These are phyloP conservation scores for Debaryomyces castellii DNA, from an alignment of 805 yeast species.

Conservation along the genomic window DNA sequence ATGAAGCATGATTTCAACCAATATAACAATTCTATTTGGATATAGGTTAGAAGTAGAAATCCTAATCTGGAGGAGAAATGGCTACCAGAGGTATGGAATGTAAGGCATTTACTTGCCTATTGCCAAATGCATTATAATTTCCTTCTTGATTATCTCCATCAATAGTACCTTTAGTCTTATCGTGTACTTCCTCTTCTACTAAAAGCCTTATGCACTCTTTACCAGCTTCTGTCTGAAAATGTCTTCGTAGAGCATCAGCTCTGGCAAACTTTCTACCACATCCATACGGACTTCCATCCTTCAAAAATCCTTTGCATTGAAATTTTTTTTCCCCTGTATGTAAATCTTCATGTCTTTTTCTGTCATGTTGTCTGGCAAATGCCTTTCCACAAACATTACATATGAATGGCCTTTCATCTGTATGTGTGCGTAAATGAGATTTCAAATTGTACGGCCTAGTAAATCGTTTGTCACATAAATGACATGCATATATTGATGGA, in stretches of 20 bases:
- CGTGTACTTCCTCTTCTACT: constrained; percentile 41
- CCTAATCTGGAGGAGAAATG: constrained; percentile 37
- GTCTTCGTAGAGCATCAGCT: constrained; percentile 46
- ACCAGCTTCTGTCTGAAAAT: constrained; percentile 48
- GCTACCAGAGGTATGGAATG: constrained; percentile 30
- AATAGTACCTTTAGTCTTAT: constrained; percentile 11
- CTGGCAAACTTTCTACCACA: constrained; percentile 48
- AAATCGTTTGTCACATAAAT: constrained; percentile 79
- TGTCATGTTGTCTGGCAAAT: constrained; percentile 52
- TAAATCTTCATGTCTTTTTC: constrained; percentile 49
- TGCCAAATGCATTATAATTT: too few relatives aligned
- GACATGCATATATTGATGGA: constrained; percentile 76
- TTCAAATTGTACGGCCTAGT: constrained; percentile 92
- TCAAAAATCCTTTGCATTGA: constrained; percentile 66
- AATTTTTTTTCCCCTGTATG: constrained; percentile 76
- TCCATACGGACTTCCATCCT: constrained; percentile 51
- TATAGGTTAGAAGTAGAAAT: neutral
- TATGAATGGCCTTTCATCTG: constrained; percentile 76
- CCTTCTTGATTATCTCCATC: too few relatives aligned
- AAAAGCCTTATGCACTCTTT: constrained; percentile 40
- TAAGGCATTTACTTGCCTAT: neutral
- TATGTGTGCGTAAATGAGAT: constrained; percentile 88
- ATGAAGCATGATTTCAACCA: neutral
- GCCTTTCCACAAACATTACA: constrained; percentile 78
- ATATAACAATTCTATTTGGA: neutral